These are phyloP conservation scores for Oryza brachyantha DNA, from an alignment of 176 grass and related monocot species.

Conservation along the genomic window DNA sequence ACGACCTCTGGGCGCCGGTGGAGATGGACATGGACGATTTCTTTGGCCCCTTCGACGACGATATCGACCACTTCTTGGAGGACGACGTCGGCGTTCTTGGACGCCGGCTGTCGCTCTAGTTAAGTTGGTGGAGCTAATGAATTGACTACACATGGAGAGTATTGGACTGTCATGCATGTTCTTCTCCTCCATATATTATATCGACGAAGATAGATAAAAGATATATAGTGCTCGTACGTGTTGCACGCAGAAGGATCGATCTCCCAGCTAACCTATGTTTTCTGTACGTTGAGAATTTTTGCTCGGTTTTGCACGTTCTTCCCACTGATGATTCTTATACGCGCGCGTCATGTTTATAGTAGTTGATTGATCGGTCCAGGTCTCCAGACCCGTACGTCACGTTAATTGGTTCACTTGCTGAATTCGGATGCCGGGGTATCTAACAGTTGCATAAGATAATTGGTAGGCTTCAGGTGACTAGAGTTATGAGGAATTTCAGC, in stretches of 20 bases:
- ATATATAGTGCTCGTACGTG: neutral
- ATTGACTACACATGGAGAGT: neutral
- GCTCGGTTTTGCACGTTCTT: neutral
- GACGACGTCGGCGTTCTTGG: neutral
- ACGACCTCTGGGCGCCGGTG: slow-evolving; percentile 27
- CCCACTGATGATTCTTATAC: neutral
- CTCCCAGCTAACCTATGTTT: too few species aligned
- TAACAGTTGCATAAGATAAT: neutral
- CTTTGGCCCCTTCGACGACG: slow-evolving; percentile 14
- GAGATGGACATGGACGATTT: slow-evolving; percentile 31
- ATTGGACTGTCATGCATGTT: neutral
- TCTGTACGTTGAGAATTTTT: neutral
- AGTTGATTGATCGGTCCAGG: neutral
- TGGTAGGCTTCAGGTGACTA: too few species aligned
- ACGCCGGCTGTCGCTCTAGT: slow-evolving; percentile 39
- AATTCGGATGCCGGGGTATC: neutral
- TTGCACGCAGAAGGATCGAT: neutral
- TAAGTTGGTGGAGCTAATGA: neutral
- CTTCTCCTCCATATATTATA: neutral
- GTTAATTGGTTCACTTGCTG: neutral
- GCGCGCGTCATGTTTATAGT: neutral
- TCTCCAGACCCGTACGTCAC: neutral
- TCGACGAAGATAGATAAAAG: neutral
- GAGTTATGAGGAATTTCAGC: too few species aligned
- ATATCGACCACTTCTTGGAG: neutral